phyloP scores from a whole-genome alignment of 768 basidiomycete genomes.

The Russula vinacea region DNA sequence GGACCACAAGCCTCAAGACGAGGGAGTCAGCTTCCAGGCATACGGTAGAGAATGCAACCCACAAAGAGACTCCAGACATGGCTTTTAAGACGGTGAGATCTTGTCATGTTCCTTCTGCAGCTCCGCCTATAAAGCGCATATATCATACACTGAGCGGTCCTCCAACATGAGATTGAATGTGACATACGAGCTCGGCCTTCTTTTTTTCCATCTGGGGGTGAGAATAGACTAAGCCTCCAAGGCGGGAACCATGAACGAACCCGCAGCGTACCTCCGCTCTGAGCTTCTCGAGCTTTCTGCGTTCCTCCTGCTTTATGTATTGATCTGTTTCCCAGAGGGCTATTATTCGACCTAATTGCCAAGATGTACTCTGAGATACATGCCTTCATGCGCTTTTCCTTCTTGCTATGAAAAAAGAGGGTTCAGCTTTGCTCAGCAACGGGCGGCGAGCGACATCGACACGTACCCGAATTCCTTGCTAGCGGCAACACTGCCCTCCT shows the following conservation, averaged over 20 bases:
- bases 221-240: not conserved
- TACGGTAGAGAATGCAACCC: not conserved
- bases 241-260: not conserved
- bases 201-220: conserved; percentile 35
- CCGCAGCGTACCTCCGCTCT: conserved; percentile 46
- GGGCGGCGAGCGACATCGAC: not conserved
- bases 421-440: conserved; percentile 22
- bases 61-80: not conserved
- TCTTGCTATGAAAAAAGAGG: conserved; percentile 47
- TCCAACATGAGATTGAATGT: not conserved
- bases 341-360: conserved; percentile 9
- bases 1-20: too few species aligned
- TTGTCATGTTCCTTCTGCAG: conserved; percentile 36
- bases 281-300: conserved; percentile 56
- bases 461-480: conserved; percentile 61
- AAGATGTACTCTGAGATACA: conserved; percentile 23
- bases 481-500: conserved; percentile 58
- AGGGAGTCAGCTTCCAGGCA: not conserved
- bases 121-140: conserved; percentile 31
- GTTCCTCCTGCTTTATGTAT: conserved; percentile 59
- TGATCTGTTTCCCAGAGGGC: conserved; percentile 46
- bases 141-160: not conserved
- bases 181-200: conserved; percentile 37
- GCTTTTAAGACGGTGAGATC: conserved; percentile 4
- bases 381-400: conserved; percentile 71